Evolutionary conservation across 768 basidiomycete species (phyloP).

Genomic region (Termitomyces heimii): DNA sequence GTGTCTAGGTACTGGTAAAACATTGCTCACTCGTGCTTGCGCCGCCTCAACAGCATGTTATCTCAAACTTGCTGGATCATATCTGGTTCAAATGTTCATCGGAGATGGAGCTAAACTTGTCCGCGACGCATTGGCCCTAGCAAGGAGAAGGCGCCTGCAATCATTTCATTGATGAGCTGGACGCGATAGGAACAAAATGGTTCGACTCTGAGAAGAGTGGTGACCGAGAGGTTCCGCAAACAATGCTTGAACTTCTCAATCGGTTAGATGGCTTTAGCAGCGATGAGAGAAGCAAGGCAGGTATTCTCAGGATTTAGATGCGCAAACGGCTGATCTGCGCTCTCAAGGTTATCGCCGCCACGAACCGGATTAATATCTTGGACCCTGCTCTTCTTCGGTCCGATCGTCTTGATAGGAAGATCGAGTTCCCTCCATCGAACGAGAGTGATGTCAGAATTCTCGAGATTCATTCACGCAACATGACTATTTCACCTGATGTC

Average conservation of each 20-base stretch:
- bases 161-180: slow-evolving; percentile 97
- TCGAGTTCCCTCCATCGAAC: slow-evolving; percentile 96
- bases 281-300: slow-evolving; percentile 94
- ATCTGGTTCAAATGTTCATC: slow-evolving; percentile 99
- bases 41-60: slow-evolving; percentile 98
- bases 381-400: slow-evolving; percentile 98
- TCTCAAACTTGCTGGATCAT: slow-evolving; percentile 97
- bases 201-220: slow-evolving; percentile 99
- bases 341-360: slow-evolving; percentile 90
- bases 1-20: slow-evolving; percentile 82
- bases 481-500: slow-evolving; percentile 82
- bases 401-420: slow-evolving; percentile 95
- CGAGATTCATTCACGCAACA: slow-evolving; percentile 96
- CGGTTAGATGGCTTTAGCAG: slow-evolving; percentile 97
- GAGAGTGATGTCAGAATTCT: slow-evolving; percentile 94
- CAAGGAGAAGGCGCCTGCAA: slow-evolving; percentile 99
- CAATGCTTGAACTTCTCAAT: slow-evolving; percentile 98
- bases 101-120: slow-evolving; percentile 99
- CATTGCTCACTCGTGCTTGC: slow-evolving; percentile 93
- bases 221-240: slow-evolving; percentile 98
- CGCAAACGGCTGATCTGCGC: slow-evolving; percentile 6
- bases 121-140: slow-evolving; percentile 95
- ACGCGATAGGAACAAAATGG: slow-evolving; percentile 98
- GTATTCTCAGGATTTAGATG: slow-evolving; percentile 9
- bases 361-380: slow-evolving; percentile 97